Evolutionary conservation across 1,139 yeast genomes (phyloP), one percentile per base, ranked within the genome.

Genomic region (Sporopachydermia cereana): DNA sequence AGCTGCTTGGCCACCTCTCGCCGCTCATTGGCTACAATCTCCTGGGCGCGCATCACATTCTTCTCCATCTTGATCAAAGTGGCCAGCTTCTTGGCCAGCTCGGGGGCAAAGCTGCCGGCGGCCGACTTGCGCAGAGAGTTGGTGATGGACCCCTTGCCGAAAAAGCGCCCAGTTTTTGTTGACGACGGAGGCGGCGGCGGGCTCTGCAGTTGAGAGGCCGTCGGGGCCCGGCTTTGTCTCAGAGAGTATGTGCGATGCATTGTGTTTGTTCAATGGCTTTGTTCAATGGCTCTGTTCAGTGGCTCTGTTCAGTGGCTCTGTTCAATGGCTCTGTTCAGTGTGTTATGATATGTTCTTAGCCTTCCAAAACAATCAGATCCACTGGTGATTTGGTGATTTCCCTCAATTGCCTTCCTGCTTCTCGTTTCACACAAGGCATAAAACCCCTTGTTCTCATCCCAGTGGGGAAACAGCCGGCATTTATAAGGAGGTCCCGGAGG

Each of bases 241-340:
- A 91, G 76, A 36, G 97, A 91, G 68, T 91, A 91, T 45, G 98
- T 89, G 82, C 97, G 84, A 76, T 91, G 97, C 98, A 91, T 91
- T 55, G 50, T 71, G 39, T 7, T 34, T 7, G 29, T 25, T 14
- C 12, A 25, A 7, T 25, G 29, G 29, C 14, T 7, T 25, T 25
- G 7, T 25, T 25, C n/a, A n/a, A n/a, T n/a, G n/a, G n/a, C n/a
- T n/a, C n/a, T n/a, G n/a, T n/a, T n/a, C n/a, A n/a, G n/a, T n/a
- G n/a, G n/a, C n/a, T n/a, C n/a, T n/a, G n/a, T n/a, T n/a, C n/a
- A n/a, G n/a, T n/a, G n/a, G n/a, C n/a, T n/a, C n/a, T n/a, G n/a
- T n/a, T n/a, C n/a, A n/a, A n/a, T n/a, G n/a, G n/a, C n/a, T n/a
- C n/a, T n/a, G n/a, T n/a, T n/a, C n/a, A n/a, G n/a, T n/a, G n/a